Evolutionary conservation across 768 basidiomycete species (phyloP).

Genomic region (Lactarius trivialis): DNA sequence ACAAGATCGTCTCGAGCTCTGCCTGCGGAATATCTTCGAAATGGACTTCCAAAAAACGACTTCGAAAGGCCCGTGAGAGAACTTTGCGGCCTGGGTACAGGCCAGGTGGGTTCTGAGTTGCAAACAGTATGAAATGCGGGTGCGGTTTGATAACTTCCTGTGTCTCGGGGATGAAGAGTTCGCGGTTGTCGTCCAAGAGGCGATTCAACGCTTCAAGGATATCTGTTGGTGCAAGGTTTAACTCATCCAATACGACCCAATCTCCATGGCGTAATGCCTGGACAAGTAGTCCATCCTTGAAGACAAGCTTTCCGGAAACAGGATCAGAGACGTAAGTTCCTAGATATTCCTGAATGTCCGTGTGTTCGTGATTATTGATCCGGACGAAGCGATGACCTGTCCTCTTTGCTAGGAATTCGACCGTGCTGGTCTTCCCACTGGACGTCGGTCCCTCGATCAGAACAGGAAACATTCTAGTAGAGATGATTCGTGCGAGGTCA

Average conservation of each 20-base stretch:
- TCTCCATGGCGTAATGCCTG: slow-evolving; percentile 86
- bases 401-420: slow-evolving; percentile 88
- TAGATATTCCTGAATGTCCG: slow-evolving; percentile 97
- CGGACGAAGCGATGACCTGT: slow-evolving; percentile 95
- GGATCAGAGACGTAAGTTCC: slow-evolving; percentile 96
- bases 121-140: slow-evolving; percentile 95
- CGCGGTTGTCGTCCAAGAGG: slow-evolving; percentile 94
- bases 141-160: slow-evolving; percentile 92
- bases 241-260: slow-evolving; percentile 97
- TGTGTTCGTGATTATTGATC: slow-evolving; percentile 99
- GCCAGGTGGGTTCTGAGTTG: slow-evolving; percentile 96
- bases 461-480: slow-evolving; percentile 86
- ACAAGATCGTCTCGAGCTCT: slow-evolving; percentile 92
- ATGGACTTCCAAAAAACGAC: slow-evolving; percentile 95
- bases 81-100: slow-evolving; percentile 93
- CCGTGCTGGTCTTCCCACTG: slow-evolving; percentile 93
- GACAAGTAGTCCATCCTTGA: slow-evolving; percentile 90
- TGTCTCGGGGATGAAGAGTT: slow-evolving; percentile 91
- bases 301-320: slow-evolving; percentile 85
- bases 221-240: slow-evolving; percentile 96
- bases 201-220: slow-evolving; percentile 97
- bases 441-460: slow-evolving; percentile 98
- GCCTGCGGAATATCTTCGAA: slow-evolving; percentile 94
- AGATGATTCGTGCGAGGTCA: slow-evolving; percentile 86
- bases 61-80: slow-evolving; percentile 91